Percentiles rank a stretch among this genome's conserved stretches.
Conservation (phyloP, 2,329 filamentous ascomycete genomes). For the Sarocladium strictum region DNA sequence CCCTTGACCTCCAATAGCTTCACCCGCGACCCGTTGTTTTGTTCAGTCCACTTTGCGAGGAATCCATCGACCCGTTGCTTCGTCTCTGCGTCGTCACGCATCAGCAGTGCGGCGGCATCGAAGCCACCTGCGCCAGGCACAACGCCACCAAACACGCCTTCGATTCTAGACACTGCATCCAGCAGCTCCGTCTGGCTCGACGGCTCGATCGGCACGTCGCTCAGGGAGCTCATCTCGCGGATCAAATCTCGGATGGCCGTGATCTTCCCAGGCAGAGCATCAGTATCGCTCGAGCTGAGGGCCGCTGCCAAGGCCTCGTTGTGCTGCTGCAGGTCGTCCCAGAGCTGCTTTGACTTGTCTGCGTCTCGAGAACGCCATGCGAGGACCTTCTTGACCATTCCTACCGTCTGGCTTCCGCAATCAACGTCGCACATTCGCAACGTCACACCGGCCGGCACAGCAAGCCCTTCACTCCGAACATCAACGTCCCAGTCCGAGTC, state of each 20-base stretch:
- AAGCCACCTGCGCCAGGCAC: constrained; percentile 93
- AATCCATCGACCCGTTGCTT: constrained; percentile 54
- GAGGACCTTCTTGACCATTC: constrained; percentile 92
- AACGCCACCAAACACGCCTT: constrained; percentile 83
- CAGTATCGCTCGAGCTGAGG: constrained; percentile 45
- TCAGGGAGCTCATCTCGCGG: constrained; percentile 66
- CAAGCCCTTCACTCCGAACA: constrained; percentile 62
- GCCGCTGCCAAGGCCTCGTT: constrained; percentile 67
- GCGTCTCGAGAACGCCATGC: constrained; percentile 67
- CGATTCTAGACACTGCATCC: constrained; percentile 64
- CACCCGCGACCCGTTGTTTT: constrained; percentile 52
- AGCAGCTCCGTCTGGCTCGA: constrained; percentile 76
- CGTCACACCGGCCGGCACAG: constrained; percentile 65
- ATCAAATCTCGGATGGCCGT: constrained; percentile 55
- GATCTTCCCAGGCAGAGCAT: constrained; percentile 40
- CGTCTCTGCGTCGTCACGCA: constrained; percentile 66
- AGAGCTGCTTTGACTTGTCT: constrained; percentile 61
- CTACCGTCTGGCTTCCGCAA: constrained; percentile 85
- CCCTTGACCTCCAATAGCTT: constrained; percentile 64
- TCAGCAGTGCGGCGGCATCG: constrained; percentile 78
- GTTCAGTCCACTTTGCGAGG: constrained; percentile 57
- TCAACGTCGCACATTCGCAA: constrained; percentile 95
- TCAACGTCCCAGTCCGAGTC: constrained; percentile 75
- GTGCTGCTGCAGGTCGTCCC: constrained; percentile 65
- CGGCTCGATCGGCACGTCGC: constrained; percentile 84